phyloP scores from a whole-genome alignment of 129 eudicot species.

The Lactuca sativa region DNA sequence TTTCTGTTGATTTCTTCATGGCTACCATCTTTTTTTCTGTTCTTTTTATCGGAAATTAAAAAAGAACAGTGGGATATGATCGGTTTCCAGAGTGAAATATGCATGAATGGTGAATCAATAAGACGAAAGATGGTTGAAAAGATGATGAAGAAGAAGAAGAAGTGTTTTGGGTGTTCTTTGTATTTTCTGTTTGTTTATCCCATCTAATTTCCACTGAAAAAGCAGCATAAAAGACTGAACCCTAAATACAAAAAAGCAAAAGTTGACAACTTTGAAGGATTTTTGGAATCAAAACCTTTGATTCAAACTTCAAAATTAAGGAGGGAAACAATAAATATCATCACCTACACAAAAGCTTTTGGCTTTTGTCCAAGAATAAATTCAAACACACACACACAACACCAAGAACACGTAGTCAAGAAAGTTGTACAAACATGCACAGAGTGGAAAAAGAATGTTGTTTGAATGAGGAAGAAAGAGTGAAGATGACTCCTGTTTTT shows the following conservation, averaged over 20 bases:
- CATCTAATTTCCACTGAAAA: slow-evolving; percentile 30
- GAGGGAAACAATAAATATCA: slow-evolving; percentile 38
- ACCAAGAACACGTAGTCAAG: slow-evolving; percentile 40
- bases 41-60: slow-evolving; percentile 47
- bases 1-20: slow-evolving; percentile 32
- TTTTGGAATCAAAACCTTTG: slow-evolving; percentile 49
- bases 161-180: slow-evolving; percentile 13
- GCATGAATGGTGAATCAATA: slow-evolving; percentile 39
- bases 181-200: slow-evolving; percentile 16
- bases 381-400: slow-evolving; percentile 32
- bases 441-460: slow-evolving; percentile 6
- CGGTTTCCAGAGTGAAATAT: slow-evolving; percentile 81
- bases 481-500: slow-evolving; percentile 18
- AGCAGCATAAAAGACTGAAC: slow-evolving; percentile 37
- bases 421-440: slow-evolving; percentile 22
- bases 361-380: slow-evolving; percentile 22
- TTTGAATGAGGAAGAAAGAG: slow-evolving; percentile 18
- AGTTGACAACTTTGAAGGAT: slow-evolving; percentile 37
- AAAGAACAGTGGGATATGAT: slow-evolving; percentile 58
- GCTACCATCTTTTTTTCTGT: slow-evolving; percentile 42
- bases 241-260: slow-evolving; percentile 43
- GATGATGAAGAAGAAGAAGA: slow-evolving; percentile 8
- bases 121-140: slow-evolving; percentile 6
- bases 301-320: slow-evolving; percentile 44
- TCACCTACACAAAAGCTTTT: slow-evolving; percentile 13